Base-by-base conservation (phyloP, 306 rosid species). In the Trifolium dubium region DNA sequence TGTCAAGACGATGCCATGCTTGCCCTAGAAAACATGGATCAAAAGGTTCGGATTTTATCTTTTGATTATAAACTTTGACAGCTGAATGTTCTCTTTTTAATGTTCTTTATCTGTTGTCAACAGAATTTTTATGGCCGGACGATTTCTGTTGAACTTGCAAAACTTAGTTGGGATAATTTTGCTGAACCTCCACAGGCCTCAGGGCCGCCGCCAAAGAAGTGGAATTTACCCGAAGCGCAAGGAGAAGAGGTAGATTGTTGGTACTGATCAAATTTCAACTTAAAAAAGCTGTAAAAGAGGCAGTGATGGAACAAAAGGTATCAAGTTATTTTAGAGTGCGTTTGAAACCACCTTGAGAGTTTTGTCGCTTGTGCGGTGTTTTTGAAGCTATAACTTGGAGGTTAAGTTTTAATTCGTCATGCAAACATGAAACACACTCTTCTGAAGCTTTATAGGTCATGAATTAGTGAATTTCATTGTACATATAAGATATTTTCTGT, bases 1-100 rank as follows among this genome's bases (percentile, higher is more conserved):
- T 67, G 80, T 79, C 96, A 85, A 79, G 92, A 88, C 46, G 95
- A 84, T 28, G 97, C 97, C 17, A 73, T 94, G 90, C 90, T 82
- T 61, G 98, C 98, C 17, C 71, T 91, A 32, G 98, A 94, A 81
- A 89, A 73, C 49, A 94, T 91, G 98, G 98, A 94, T 83, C 64
- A 77, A 83, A 87, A 89, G 98, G 98, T 94, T 82, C 28, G 13
- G 37, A 15, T 73, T 67, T 56, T 62, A 31, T 39, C 41, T 23
- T 63, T 43, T 9, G 82, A 43, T 61, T 67, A 55, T 39, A 4
- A 55, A 13, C 30, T 55, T 35, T 28, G 53, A 60, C 9, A 60
- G 32, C 69, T 51, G 46, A 55, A 34, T 40, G 46, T 32, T 31
- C 35, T 56, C 18, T 23, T 60, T 54, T 67, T 68, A 32, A 59